Evolutionary conservation across 164 flowering plant species (phyloP).

Genomic region (Paratinospora sagittata): DNA sequence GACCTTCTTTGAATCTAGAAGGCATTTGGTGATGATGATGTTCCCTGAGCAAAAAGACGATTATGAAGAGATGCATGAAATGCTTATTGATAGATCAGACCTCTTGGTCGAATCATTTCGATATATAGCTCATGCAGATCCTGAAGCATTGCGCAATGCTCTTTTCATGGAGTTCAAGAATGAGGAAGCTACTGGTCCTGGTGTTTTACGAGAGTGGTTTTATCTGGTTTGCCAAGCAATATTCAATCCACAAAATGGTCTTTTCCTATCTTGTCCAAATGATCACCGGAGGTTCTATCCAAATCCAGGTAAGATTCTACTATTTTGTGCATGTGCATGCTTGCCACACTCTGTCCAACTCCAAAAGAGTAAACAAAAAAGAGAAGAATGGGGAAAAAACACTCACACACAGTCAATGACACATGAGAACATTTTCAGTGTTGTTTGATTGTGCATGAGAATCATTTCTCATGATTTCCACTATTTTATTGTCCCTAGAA

Average conservation of each 20-base stretch:
- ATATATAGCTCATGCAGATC: slow-evolving; percentile 53
- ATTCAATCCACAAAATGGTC: slow-evolving; percentile 71
- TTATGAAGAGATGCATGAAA: slow-evolving; percentile 74
- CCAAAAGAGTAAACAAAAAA: no score
- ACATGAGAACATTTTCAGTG: no score
- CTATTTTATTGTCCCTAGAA: no score
- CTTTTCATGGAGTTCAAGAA: slow-evolving; percentile 88
- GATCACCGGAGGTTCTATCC: slow-evolving; percentile 88
- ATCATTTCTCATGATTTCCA: no score
- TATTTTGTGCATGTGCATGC: background rate
- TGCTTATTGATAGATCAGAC: slow-evolving; percentile 85
- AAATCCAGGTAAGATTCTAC: slow-evolving; percentile 62
- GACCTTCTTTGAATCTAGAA: slow-evolving; percentile 61
- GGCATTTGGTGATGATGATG: slow-evolving; percentile 71
- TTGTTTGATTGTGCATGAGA: no score
- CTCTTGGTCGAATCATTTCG: slow-evolving; percentile 77
- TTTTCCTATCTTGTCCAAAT: slow-evolving; percentile 73
- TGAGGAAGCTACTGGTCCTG: slow-evolving; percentile 98
- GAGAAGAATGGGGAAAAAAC: no score
- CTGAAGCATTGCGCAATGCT: slow-evolving; percentile 47
- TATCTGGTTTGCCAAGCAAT: slow-evolving; percentile 73
- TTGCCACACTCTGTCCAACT: background rate
- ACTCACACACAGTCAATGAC: no score
- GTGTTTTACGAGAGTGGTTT: slow-evolving; percentile 94
- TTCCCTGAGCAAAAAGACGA: slow-evolving; percentile 80